Conservation (phyloP, 140 eudicot species). For the Cichorium intybus region DNA sequence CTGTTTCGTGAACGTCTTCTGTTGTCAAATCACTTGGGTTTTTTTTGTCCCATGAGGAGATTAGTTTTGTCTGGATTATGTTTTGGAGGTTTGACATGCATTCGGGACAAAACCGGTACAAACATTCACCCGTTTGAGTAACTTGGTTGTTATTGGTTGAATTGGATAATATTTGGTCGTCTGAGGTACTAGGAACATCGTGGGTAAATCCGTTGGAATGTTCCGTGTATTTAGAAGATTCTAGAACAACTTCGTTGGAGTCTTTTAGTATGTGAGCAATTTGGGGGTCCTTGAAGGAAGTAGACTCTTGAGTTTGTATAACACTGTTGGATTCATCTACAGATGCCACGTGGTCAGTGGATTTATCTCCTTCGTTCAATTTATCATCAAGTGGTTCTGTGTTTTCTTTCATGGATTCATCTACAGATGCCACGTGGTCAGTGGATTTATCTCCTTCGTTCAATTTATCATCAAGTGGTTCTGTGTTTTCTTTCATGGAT, state of each 20-base stretch:
- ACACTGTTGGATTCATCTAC: constrained; percentile 21
- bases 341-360: constrained; percentile 1
- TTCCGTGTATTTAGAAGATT: constrained; percentile 1
- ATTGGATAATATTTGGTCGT: constrained; percentile 7
- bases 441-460: constrained; percentile 12
- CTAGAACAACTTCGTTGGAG: constrained; percentile 25
- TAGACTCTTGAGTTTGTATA: constrained; percentile 27
- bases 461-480: constrained; percentile 15
- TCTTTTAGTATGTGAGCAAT: constrained; percentile 10
- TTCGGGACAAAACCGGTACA: constrained; percentile 62
- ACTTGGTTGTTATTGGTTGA: constrained; percentile 13
- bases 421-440: constrained; percentile 2
- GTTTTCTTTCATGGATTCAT: constrained; percentile 31
- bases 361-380: constrained; percentile 15
- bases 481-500: constrained; percentile 24
- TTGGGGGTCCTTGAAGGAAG: constrained; percentile 15
- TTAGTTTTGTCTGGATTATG: constrained; percentile 35
- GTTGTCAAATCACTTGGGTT: constrained; percentile 42
- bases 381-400: constrained; percentile 18
- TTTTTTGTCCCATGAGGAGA: constrained; percentile 35
- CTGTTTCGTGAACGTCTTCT: constrained; percentile 68
- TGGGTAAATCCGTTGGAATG: constrained; percentile 46
- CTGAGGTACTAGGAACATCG: constrained; percentile 29
- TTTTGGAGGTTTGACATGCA: constrained; percentile 55
- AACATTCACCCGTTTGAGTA: constrained; percentile 35